Percentiles rank a stretch among this genome's conserved stretches.
These are phyloP conservation scores for Rhizophora apiculata DNA, from an alignment of 345 rosid genomes.

Conservation along the genomic window DNA sequence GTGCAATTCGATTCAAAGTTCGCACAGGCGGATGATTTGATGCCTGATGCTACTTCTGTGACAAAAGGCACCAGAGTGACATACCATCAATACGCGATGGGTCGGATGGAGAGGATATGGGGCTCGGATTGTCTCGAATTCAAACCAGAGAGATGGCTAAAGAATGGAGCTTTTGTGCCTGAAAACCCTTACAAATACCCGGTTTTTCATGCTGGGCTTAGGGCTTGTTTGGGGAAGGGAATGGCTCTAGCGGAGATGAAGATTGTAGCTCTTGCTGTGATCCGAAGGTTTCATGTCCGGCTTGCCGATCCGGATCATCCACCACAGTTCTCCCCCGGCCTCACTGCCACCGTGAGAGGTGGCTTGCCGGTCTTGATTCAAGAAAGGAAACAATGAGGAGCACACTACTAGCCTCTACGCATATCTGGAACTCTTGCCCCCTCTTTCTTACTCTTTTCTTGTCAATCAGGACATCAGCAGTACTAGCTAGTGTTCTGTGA, in stretches of 20 bases:
- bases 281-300: conserved; percentile 33
- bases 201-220: conserved; percentile 56
- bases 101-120: conserved; percentile 57
- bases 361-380: conserved; percentile 54
- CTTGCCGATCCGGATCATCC: conserved; percentile 19
- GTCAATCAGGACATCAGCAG: too few species aligned
- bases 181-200: conserved; percentile 46
- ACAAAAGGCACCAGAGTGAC: conserved; percentile 48
- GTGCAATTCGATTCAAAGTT: conserved; percentile 79
- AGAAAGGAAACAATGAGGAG: conserved; percentile 10
- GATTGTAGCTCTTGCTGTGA: conserved; percentile 34
- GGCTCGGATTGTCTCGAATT: conserved; percentile 48
- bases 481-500: too few species aligned
- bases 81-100: conserved; percentile 64
- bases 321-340: conserved; percentile 55
- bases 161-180: conserved; percentile 28
- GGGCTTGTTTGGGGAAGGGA: conserved; percentile 63
- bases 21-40: conserved; percentile 48
- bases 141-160: conserved; percentile 52
- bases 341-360: conserved; percentile 62
- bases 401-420: too few species aligned
- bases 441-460: too few species aligned
- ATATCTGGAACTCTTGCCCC: too few species aligned
- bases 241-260: conserved; percentile 51
- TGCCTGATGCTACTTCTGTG: conserved; percentile 53